Conservation (phyloP, 768 basidiomycete genomes). For the Lactifluus pinguis region DNA sequence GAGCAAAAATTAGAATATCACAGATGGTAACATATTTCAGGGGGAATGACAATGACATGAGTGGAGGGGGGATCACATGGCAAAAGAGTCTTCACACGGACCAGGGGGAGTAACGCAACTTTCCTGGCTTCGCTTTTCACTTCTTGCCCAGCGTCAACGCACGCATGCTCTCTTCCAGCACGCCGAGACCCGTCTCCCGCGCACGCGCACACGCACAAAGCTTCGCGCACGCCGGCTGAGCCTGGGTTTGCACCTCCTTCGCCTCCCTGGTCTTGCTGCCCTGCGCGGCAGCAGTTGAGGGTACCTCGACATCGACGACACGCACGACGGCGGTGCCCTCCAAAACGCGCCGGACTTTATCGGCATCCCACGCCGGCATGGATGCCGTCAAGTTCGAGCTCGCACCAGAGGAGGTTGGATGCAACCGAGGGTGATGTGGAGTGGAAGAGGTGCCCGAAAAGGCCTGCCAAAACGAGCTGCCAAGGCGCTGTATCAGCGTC, state of each 20-base stretch:
- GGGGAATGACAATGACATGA: too few species aligned
- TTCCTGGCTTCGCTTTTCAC: neutral
- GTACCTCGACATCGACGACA: conserved; percentile 65
- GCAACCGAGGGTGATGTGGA: conserved; percentile 12
- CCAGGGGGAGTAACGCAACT: neutral
- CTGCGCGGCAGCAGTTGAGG: neutral
- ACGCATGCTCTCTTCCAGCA: conserved; percentile 60
- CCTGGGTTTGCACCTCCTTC: neutral
- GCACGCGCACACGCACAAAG: conserved; percentile 8
- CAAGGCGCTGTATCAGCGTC: conserved; percentile 63
- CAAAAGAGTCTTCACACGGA: neutral
- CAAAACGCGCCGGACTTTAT: conserved; percentile 73
- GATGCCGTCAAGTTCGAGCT: neutral
- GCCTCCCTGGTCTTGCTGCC: neutral
- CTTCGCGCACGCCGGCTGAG: conserved; percentile 3
- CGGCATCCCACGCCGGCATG: conserved; percentile 41
- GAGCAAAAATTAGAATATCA: too few species aligned
- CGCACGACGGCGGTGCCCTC: conserved; percentile 75
- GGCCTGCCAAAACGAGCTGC: conserved; percentile 81
- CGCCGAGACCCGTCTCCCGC: conserved; percentile 9
- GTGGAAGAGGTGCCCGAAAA: conserved; percentile 47
- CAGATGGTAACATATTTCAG: too few species aligned
- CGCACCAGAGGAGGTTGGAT: neutral
- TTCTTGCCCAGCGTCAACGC: conserved; percentile 53
- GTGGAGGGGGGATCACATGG: neutral